Conservation (phyloP, 225 moss, liverwort and hornwort species). For the Climacium dendroides region DNA sequence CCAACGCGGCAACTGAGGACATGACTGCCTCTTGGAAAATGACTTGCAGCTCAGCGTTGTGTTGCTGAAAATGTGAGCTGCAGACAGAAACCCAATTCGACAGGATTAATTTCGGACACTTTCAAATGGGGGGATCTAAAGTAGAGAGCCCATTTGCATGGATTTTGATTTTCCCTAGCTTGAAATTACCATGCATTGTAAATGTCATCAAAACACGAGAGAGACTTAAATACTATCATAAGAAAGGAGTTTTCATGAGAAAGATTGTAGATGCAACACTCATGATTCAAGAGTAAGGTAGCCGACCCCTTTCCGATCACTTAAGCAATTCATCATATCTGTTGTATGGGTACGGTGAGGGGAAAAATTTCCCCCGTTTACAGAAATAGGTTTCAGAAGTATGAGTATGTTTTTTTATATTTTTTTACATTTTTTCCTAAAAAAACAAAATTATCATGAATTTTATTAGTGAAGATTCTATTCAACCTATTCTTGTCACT, state of each 20-base stretch:
- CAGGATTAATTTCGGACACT: neutral
- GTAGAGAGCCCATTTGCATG: neutral
- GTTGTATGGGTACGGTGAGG: no score
- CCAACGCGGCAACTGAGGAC: constrained; percentile 23
- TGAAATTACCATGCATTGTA: neutral
- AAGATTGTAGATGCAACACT: neutral
- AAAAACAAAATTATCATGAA: no score
- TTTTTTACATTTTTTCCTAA: no score
- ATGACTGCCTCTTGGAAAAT: neutral
- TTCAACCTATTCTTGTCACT: no score
- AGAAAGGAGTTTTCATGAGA: neutral
- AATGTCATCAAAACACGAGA: neutral
- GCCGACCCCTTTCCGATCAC: no score
- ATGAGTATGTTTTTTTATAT: no score
- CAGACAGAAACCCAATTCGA: neutral
- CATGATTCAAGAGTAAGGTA: neutral
- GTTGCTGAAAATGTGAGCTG: neutral
- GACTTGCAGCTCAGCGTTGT: neutral
- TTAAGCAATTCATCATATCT: no score
- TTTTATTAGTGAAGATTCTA: no score
- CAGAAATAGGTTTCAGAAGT: no score
- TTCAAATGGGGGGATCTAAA: neutral
- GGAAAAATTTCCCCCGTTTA: no score
- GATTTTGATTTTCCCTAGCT: neutral
- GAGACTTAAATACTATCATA: neutral